phyloP scores from a whole-genome alignment of 805 yeast genomes.

The Pichia ethanolica region DNA sequence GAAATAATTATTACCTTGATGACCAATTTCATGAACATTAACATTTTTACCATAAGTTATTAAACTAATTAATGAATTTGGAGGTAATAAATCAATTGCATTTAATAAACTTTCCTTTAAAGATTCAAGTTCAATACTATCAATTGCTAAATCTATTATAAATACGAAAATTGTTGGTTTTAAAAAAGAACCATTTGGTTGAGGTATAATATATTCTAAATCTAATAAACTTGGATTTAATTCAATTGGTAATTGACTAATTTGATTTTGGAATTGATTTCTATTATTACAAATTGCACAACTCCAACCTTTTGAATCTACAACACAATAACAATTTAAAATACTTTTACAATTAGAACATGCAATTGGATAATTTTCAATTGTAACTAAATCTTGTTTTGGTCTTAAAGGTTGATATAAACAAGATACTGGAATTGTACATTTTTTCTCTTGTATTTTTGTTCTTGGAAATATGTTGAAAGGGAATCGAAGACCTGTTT shows the following conservation, averaged over 20 bases:
- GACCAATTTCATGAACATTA: slow-evolving; percentile 45
- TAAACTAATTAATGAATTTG: slow-evolving; percentile 48
- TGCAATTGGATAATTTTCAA: slow-evolving; percentile 36
- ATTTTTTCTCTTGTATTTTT: slow-evolving; percentile 44
- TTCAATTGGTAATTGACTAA: slow-evolving; percentile 29
- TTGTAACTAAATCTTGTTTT: slow-evolving; percentile 30
- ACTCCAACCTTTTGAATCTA: slow-evolving; percentile 37
- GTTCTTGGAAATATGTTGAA: slow-evolving; percentile 61
- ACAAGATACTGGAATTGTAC: slow-evolving; percentile 49
- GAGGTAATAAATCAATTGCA: slow-evolving; percentile 41
- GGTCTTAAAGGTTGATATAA: slow-evolving; percentile 53
- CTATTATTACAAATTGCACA: slow-evolving; percentile 50
- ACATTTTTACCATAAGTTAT: slow-evolving; percentile 56
- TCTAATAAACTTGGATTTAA: slow-evolving; percentile 36
- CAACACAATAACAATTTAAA: slow-evolving; percentile 43
- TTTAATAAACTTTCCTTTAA: slow-evolving; percentile 43
- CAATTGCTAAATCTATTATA: slow-evolving; percentile 52
- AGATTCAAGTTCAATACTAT: slow-evolving; percentile 38
- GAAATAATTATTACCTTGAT: slow-evolving; percentile 28
- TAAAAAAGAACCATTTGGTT: slow-evolving; percentile 17
- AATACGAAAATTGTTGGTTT: slow-evolving; percentile 41
- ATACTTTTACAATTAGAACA: slow-evolving; percentile 52
- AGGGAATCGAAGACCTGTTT: slow-evolving; percentile 65
- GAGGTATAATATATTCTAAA: slow-evolving; percentile 39
- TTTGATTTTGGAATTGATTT: slow-evolving; percentile 31